Evolutionary conservation across 257 asterid species (phyloP).

Genomic region (Nicotiana paniculata): DNA sequence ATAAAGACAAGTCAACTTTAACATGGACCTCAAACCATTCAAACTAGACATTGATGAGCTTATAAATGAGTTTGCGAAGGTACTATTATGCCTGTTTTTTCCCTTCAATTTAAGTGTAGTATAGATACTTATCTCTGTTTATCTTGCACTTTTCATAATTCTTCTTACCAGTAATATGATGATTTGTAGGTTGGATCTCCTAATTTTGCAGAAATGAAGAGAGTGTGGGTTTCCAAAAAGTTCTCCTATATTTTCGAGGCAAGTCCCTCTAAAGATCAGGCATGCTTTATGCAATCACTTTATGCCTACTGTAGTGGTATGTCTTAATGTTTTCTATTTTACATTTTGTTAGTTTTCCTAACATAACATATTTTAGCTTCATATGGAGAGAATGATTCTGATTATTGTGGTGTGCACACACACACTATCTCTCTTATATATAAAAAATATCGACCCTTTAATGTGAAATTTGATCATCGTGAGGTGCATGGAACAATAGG

Average conservation of each 20-base stretch:
- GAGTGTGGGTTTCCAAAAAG: conserved; percentile 63
- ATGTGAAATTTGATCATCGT: neutral
- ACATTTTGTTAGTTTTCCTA: neutral
- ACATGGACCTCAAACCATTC: conserved; percentile 71
- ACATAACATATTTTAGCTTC: neutral
- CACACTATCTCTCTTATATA: neutral
- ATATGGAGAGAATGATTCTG: neutral
- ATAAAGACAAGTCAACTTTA: neutral
- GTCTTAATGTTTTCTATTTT: conserved; percentile 1
- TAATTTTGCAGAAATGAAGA: conserved; percentile 62
- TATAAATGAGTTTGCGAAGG: conserved; percentile 57
- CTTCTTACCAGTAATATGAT: neutral
- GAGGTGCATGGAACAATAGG: neutral
- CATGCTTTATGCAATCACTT: conserved; percentile 81
- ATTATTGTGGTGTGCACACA: neutral
- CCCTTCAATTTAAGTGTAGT: neutral
- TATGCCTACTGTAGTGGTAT: conserved; percentile 65
- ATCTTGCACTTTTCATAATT: neutral
- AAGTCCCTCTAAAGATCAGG: conserved; percentile 67
- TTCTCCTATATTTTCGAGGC: conserved; percentile 81
- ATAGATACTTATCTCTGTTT: neutral
- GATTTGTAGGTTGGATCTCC: conserved; percentile 44
- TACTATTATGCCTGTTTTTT: conserved; percentile 6
- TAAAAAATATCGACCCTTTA: neutral
- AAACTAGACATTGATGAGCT: conserved; percentile 84